phyloP scores from a whole-genome alignment of 2,329 filamentous ascomycete genomes.

The Clonostachys sp. region DNA sequence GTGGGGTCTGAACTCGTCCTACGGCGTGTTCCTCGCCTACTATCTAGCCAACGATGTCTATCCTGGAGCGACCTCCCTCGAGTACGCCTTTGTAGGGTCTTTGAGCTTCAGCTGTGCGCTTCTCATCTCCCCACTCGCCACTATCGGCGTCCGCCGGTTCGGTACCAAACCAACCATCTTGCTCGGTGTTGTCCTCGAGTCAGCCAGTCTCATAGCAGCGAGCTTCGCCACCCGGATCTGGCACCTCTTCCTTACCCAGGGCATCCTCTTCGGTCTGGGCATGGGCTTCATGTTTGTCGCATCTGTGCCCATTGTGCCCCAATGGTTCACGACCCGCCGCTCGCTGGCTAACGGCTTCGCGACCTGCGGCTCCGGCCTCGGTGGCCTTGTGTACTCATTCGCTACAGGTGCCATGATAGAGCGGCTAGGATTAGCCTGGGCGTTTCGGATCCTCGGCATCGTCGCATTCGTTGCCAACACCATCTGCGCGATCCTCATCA shows the following conservation, averaged over 20 bases:
- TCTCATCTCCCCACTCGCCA: constrained; percentile 61
- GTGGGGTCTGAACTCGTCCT: constrained; percentile 51
- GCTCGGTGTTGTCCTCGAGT: constrained; percentile 57
- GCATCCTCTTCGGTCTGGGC: constrained; percentile 71
- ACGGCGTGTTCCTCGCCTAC: constrained; percentile 44
- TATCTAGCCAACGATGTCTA: constrained; percentile 52
- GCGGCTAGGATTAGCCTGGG: constrained; percentile 60
- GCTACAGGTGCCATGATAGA: constrained; percentile 65
- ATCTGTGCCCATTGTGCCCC: constrained; percentile 61
- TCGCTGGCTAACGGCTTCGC: constrained; percentile 66
- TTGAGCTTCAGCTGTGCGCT: constrained; percentile 38
- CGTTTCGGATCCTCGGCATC: constrained; percentile 62
- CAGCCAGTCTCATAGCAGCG: constrained; percentile 58
- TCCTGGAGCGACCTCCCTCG: constrained; percentile 52
- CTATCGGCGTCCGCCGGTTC: constrained; percentile 47
- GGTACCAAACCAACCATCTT: constrained; percentile 60
- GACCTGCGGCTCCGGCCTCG: constrained; percentile 67
- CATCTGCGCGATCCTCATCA: constrained; percentile 57
- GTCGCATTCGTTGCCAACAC: constrained; percentile 60
- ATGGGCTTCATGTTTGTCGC: constrained; percentile 75
- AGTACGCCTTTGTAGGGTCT: constrained; percentile 66
- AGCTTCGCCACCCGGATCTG: constrained; percentile 64
- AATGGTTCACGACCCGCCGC: constrained; percentile 68
- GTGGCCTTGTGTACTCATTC: constrained; percentile 67
- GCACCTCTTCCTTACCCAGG: constrained; percentile 74